phyloP scores from a whole-genome alignment of 805 yeast genomes.

The Nakazawaea pomicola region DNA sequence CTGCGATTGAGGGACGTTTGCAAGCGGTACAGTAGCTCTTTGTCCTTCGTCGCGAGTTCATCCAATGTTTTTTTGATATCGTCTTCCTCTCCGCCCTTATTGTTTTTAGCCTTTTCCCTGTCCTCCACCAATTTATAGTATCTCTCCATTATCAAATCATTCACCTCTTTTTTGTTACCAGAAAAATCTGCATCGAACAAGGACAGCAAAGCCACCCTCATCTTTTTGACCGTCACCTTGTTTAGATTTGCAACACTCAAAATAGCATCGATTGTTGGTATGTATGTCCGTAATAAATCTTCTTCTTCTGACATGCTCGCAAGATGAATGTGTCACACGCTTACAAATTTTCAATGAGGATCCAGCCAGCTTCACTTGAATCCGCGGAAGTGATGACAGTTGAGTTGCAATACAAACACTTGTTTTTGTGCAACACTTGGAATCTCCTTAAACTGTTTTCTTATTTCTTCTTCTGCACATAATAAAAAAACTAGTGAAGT shows the following conservation, averaged over 20 bases:
- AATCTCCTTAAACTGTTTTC: no score
- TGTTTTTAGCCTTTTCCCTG: constrained; percentile 23
- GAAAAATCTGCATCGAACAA: constrained; percentile 53
- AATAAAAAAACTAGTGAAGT: no score
- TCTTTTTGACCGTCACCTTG: constrained; percentile 63
- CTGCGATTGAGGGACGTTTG: no score
- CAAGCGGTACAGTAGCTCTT: no score
- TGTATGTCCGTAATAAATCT: constrained; percentile 31
- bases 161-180: constrained; percentile 48
- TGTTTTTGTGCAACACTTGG: no score
- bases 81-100: constrained; percentile 2
- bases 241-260: constrained; percentile 66
- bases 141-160: constrained; percentile 54
- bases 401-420: no score
- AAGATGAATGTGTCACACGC: no score
- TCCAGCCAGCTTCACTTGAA: no score
- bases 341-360: no score
- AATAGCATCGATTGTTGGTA: constrained; percentile 70
- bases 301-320: neutral
- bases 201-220: constrained; percentile 68
- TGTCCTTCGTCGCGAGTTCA: constrained; percentile 44
- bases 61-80: constrained; percentile 21
- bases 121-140: constrained; percentile 43
- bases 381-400: no score
- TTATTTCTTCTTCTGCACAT: no score